Conservation (phyloP, 495 filamentous ascomycete genomes). For the Hyphodiscus hymeniophilus region DNA sequence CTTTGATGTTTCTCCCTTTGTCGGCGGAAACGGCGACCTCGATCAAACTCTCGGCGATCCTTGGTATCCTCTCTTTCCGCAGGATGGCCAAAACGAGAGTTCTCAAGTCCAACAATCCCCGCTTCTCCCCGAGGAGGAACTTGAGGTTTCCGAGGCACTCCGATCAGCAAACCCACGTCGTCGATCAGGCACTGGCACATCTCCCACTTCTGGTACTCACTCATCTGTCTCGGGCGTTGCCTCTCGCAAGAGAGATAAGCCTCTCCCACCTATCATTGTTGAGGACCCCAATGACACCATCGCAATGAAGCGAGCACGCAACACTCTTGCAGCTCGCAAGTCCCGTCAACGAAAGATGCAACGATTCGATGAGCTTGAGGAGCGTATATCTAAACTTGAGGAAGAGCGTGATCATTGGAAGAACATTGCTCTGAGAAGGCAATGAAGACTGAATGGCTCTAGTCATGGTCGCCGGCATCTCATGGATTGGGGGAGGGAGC, state of each 20-base stretch:
- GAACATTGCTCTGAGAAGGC: constrained; percentile 36
- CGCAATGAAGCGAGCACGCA: constrained; percentile 87
- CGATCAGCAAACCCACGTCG: constrained; percentile 16
- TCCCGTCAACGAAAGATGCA: constrained; percentile 67
- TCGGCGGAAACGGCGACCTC: constrained; percentile 39
- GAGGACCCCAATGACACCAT: constrained; percentile 63
- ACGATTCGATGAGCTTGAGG: constrained; percentile 45
- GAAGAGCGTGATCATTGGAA: constrained; percentile 53
- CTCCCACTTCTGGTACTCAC: constrained; percentile 44
- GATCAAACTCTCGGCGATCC: constrained; percentile 32
- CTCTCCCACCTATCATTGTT: constrained; percentile 68
- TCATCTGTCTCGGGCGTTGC: constrained; percentile 64
- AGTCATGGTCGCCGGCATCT: constrained; percentile 18
- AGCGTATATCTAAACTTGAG: constrained; percentile 38
- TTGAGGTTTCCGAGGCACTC: constrained; percentile 33
- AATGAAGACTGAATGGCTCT: constrained; percentile 25
- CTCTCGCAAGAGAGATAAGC: constrained; percentile 64
- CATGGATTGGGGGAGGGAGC: constrained; percentile 25
- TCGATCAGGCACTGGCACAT: constrained; percentile 34
- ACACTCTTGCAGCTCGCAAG: constrained; percentile 92
- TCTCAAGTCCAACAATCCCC: constrained; percentile 27
- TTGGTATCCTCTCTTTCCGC: constrained; percentile 67
- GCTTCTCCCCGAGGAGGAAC: constrained; percentile 34
- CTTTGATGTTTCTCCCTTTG: constrained; percentile 71
- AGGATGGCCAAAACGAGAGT: constrained; percentile 25